Evolutionary conservation across 495 filamentous ascomycete genomes (phyloP).

Genomic region (Hypoxylon perforatum): DNA sequence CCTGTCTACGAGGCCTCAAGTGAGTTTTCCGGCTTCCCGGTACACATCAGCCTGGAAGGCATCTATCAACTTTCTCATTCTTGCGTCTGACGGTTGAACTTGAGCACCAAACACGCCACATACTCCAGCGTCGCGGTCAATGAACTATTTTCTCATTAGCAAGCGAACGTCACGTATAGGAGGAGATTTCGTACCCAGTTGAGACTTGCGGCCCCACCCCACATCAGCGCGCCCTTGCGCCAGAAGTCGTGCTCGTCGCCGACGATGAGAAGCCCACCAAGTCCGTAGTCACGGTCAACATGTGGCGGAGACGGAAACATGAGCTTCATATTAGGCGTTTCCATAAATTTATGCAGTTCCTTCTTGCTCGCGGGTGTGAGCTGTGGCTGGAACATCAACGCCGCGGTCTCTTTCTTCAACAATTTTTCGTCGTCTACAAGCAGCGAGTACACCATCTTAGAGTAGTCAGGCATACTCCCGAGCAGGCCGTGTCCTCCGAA

Average conservation of each 20-base stretch:
- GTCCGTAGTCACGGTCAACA: slow-evolving; percentile 48
- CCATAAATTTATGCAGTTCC: slow-evolving; percentile 33
- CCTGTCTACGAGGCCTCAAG: background rate
- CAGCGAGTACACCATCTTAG: slow-evolving; percentile 42
- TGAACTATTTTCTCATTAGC: slow-evolving; percentile 40
- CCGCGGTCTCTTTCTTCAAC: slow-evolving; percentile 39
- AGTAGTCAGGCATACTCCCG: slow-evolving; percentile 42
- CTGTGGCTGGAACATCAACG: slow-evolving; percentile 46
- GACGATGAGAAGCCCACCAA: slow-evolving; percentile 47
- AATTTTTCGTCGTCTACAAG: slow-evolving; percentile 48
- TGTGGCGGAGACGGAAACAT: slow-evolving; percentile 26
- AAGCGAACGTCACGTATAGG: background rate
- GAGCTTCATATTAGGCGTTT: slow-evolving; percentile 40
- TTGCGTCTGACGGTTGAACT: slow-evolving; percentile 40
- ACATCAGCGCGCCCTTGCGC: slow-evolving; percentile 47
- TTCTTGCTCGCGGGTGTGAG: slow-evolving; percentile 30
- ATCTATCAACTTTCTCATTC: slow-evolving; percentile 40
- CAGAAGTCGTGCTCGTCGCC: slow-evolving; percentile 37
- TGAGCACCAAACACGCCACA: slow-evolving; percentile 50
- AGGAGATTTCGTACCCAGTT: slow-evolving; percentile 21
- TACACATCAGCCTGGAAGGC: slow-evolving; percentile 49
- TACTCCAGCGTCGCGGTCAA: slow-evolving; percentile 48
- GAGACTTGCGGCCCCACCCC: slow-evolving; percentile 51
- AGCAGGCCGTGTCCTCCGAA: slow-evolving; percentile 50
- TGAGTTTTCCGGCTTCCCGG: slow-evolving; percentile 23